Base-by-base conservation (phyloP, 1,284 basidiomycete genomes). In the Melampsora americana region DNA sequence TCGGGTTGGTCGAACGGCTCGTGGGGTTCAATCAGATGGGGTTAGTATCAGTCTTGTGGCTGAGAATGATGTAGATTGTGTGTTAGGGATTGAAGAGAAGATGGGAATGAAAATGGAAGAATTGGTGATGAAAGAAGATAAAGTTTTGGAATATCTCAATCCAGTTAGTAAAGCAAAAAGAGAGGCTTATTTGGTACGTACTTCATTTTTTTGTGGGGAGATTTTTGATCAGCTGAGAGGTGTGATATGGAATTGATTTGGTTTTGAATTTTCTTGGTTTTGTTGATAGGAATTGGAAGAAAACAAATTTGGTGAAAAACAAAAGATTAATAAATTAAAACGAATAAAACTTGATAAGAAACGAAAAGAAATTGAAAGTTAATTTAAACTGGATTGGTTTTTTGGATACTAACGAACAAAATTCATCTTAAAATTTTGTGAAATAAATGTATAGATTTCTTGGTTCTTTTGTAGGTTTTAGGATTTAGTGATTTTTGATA, bases 41-140 rank as follows among this genome's bases (percentile, higher is more conserved):
- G 86, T 93, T 74, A 93, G 93, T 0, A 87, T 99, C 61, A 97
- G 93, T 80, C 92, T 99, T 81, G 92, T 99, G 70, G 96, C 94
- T 2, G 95, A 99, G 84, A 85, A 88, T 61, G 95, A 99, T 81
- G 92, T 96, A 80, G 89, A 93, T 78, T 86, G 91, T 65, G 87
- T 99, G 48, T 82, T 92, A 79, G 86, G 84, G 77, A 92, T 99
- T 78, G 96, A 99, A 84, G 87, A 88, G 62, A 89, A 92, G 50
- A 95, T 97, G 78, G 88, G 92, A 90, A 83, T 83, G 88, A 88
- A 87, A 81, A 84, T 96, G 32, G 84, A 85, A 18, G 90, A 92
- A 80, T 87, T 94, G 85, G 85, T 83, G 9, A 81, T 96, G 44
- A 88, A 90, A 0, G 96, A 99, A 83, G 88, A 86, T 23, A 87